A percentile compares a stretch with the other conserved stretches of the same genome.
phyloP scores from a whole-genome alignment of 306 rosid species.

The Cicer chorassanicum region DNA sequence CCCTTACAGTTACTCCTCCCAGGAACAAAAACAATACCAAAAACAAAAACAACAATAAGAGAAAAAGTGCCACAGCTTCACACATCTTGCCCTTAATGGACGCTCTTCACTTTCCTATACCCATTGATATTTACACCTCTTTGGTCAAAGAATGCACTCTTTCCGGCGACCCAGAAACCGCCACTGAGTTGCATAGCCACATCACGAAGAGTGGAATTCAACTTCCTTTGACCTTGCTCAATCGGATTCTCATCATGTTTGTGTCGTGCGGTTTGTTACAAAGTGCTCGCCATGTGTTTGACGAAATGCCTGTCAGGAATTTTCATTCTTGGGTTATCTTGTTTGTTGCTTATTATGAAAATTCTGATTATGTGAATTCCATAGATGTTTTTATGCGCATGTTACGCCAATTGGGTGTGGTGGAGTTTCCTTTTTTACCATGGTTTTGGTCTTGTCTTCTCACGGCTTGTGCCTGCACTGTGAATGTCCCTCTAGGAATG shows the following conservation, averaged over 20 bases:
- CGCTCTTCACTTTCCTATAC: conserved; percentile 45
- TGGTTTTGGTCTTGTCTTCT: conserved; percentile 62
- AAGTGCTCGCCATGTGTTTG: conserved; percentile 49
- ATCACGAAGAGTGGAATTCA: conserved; percentile 42
- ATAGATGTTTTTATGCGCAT: conserved; percentile 40
- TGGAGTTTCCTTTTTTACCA: conserved; percentile 46
- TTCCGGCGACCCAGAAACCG: conserved; percentile 47
- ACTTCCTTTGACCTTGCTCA: conserved; percentile 43
- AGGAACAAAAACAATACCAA: neutral
- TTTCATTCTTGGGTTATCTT: conserved; percentile 65
- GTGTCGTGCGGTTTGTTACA: conserved; percentile 51
- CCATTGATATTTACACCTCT: conserved; percentile 57
- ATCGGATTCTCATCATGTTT: conserved; percentile 55
- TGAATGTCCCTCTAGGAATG: conserved; percentile 54
- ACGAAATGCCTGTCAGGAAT: conserved; percentile 44
- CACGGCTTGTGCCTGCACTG: conserved; percentile 51
- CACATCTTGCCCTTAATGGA: conserved; percentile 61
- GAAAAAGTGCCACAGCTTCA: conserved; percentile 42
- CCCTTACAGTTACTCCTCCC: conserved; percentile 13
- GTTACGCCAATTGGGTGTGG: conserved; percentile 44
- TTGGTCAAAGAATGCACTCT: conserved; percentile 57
- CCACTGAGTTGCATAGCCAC: conserved; percentile 50
- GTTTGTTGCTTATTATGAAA: conserved; percentile 48
- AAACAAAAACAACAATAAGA: neutral
- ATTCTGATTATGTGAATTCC: conserved; percentile 43